Base-by-base conservation (phyloP, 345 rosid genomes). In the Cochlearia excelsa region DNA sequence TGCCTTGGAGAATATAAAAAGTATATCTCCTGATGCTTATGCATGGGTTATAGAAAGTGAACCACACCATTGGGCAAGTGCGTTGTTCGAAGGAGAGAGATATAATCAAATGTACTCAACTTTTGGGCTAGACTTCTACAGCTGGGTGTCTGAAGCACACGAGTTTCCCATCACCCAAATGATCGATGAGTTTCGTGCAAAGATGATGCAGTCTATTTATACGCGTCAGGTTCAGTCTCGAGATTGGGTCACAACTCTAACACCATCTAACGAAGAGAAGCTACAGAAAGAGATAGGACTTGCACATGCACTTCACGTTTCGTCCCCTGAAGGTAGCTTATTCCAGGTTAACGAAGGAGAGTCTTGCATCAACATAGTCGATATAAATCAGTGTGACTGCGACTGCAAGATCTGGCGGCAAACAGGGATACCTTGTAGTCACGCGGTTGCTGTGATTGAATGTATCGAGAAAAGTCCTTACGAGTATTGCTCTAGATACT, bases 161-260 rank as follows among this genome's bases (percentile, higher is more conserved):
- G 98, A 91, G 71, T 73, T 86, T 64, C 98, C 98, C n/a, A 84
- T 92, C 51, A 86, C 95, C 6, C 98, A 86, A 54, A 80, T 92
- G 80, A 77, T 86, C 26, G 96, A 92, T 46, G 69, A 75, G 27
- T 68, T 92, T 38, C 73, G 95, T 38, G 90, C 90, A 9, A 88
- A 86, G 81, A 81, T 88, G 79, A 86, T 88, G 96, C 95, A 92
- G 47, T 66, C 88, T 0, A 71, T 92, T 9, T 92, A 92, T 40
- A 72, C 76, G 1, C 81, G 75, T 6, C 86, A 81, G 51, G 84
- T 84, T 33, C 87, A 82, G 42, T 84, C 96, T 51, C 75, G 68
- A 39, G 81, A 83, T 60, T 88, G 98, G 96, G 50, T 52, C 51
- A 77, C 98, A 26, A 75, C 77, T 52, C 69, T 88, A 66, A 86